Evolutionary conservation across 1,284 basidiomycete genomes (phyloP), one percentile per base, ranked within the genome.

Genomic region (Ustilago hordei): DNA sequence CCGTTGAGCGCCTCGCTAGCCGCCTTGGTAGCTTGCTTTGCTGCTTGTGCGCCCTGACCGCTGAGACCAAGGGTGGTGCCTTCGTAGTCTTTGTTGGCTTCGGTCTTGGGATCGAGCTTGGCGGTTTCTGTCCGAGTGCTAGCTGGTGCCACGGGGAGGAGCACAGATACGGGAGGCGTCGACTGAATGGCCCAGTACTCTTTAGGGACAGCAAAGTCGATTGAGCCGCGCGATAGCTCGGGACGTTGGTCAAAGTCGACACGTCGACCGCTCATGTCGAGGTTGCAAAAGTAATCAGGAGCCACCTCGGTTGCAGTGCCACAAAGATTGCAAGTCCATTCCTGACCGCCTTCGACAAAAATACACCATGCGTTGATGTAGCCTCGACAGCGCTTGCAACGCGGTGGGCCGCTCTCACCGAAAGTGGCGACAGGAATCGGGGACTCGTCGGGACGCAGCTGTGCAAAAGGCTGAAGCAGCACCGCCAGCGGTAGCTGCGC

Each of bases 321-420:
- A 87, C 97, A 99, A 5, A 99, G 86, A 88, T 98, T 99, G 87
- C 97, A 99, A 78, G 90, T 91, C 93, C 95, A 99, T 78, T 89
- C 91, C 71, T 90, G 90, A 3, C 97, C 97, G 9, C 93, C 94
- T 41, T 93, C 90, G 17, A 91, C 89, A 90, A 94, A 99, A 36
- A 89, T 89, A 84, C 92, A 95, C 95, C 95, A 99, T 0, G 95
- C 92, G 85, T 98, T 99, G 83, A 99, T 90, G 87, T 99, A 99
- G 0, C 90, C 94, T 78, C 94, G 90, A 87, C 97, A 99, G 52
- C 90, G 89, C 60, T 90, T 90, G 85, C 97, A 99, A 41, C 97
- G 90, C 13, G 93, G 91, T 15, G 96, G 97, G 9, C 95, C 95
- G 8, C 87, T 85, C 50, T 79, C 92, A 88, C 85, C 89, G 86